phyloP scores from a whole-genome alignment of 805 yeast species.

The Saccharomycopsis guyanensis region DNA sequence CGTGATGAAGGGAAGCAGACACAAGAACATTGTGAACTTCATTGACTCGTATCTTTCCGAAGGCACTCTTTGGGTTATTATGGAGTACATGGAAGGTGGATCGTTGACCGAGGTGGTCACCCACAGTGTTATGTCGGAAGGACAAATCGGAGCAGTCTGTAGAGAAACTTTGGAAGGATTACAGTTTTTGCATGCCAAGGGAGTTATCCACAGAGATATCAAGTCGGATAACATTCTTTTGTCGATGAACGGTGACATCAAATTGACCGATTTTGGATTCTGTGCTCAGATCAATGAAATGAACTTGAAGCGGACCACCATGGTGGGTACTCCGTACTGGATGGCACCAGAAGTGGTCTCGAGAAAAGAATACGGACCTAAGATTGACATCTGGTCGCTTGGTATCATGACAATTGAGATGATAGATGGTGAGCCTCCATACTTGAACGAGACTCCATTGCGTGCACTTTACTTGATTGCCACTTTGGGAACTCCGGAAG shows the following conservation, averaged over 20 bases:
- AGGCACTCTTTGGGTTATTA: conserved; percentile 89
- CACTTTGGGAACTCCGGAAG: conserved; percentile 90
- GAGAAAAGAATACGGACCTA: conserved; percentile 93
- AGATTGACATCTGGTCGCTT: conserved; percentile 95
- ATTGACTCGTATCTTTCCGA: conserved; percentile 74
- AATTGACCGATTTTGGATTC: conserved; percentile 92
- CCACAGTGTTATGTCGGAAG: conserved; percentile 80
- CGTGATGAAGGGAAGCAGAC: conserved; percentile 90
- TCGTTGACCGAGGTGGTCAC: conserved; percentile 92
- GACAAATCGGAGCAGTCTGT: conserved; percentile 92
- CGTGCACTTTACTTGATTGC: conserved; percentile 91
- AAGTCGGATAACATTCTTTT: conserved; percentile 89
- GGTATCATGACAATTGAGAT: conserved; percentile 98
- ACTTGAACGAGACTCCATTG: conserved; percentile 89
- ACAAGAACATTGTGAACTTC: conserved; percentile 88
- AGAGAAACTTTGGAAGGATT: conserved; percentile 85
- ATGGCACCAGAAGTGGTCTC: conserved; percentile 99
- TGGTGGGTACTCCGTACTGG: conserved; percentile 99
- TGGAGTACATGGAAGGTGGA: conserved; percentile 99
- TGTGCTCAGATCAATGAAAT: conserved; percentile 88
- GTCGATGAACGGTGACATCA: conserved; percentile 79
- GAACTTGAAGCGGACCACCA: conserved; percentile 84
- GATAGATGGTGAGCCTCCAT: conserved; percentile 99
- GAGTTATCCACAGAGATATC: conserved; percentile 93
- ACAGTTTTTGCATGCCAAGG: conserved; percentile 80